A percentile compares a stretch with the other conserved stretches of the same genome.
Evolutionary conservation across 202 grass and related monocot species (phyloP).

Genomic region (Saccharum hybrid): DNA sequence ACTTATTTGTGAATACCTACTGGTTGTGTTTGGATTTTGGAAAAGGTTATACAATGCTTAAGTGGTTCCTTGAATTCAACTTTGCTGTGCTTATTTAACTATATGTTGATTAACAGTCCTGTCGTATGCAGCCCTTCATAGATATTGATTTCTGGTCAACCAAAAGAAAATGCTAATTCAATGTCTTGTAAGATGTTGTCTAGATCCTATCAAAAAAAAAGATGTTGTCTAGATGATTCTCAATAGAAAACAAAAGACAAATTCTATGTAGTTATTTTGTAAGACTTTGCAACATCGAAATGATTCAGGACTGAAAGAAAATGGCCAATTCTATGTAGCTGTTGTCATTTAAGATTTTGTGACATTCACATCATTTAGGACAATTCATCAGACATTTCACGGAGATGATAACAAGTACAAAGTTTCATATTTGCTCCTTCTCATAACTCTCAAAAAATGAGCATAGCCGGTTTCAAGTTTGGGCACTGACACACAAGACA

Average conservation of each 20-base stretch:
- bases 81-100: not conserved
- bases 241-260: not conserved
- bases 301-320: not conserved
- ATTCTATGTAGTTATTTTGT: not conserved
- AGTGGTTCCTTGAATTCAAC: slow-evolving; percentile 17
- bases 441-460: not conserved
- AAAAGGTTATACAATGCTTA: not conserved
- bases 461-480: not conserved
- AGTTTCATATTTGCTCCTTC: not conserved
- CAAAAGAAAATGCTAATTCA: slow-evolving; percentile 7
- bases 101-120: not conserved
- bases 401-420: not conserved
- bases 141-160: slow-evolving; percentile 15
- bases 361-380: slow-evolving; percentile 4
- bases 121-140: not conserved
- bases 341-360: slow-evolving; percentile 1
- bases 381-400: not conserved
- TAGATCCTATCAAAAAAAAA: no score
- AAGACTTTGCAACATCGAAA: not conserved
- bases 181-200: not conserved
- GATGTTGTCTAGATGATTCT: not conserved
- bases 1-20: not conserved
- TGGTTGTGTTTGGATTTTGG: not conserved
- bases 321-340: not conserved
- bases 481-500: not conserved